Evolutionary conservation across 148 eudicot genomes (phyloP), one percentile per base, ranked within the genome.

Genomic region (Diospyros kaki): DNA sequence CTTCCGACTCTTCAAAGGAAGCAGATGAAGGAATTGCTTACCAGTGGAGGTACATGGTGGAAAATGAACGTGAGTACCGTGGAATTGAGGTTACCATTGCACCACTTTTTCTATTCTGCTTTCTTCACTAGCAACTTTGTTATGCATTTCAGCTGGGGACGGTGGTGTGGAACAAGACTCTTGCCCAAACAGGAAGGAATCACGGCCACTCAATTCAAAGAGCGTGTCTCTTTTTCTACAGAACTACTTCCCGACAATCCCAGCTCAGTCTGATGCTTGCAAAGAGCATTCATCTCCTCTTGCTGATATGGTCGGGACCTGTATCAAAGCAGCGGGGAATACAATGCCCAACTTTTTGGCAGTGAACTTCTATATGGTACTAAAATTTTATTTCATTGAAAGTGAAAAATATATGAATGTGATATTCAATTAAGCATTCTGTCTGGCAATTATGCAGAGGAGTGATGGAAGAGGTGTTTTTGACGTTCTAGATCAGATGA

Each of bases 21-120:
- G 89, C 84, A n/a, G 56, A 68, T 38, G 99, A 95, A 86, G 99
- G 99, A 72, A 81, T 95, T 64, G 99, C 99, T 74, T 93, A 93
- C 68, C 97, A 95, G 75, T 95, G 99, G 99, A 95, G 86, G 83
- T 93, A 95, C 85, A 88, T 95, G 91, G 86, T 89, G 73, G 99
- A 95, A 83, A 95, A 95, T 74, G 98, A 90, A 64, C 55, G 97
- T 95, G 83, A 88, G 96, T 81, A 42, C 64, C 63, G 6, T 39
- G 50, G 10, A 15, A 17, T 39, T 66, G 48, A 63, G 75, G 9
- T 61, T 56, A 18, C 11, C 46, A 50, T 45, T 72, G 55, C 62
- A 67, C 13, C 54, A 18, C 66, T 44, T 53, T 63, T 64, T 58
- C 52, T 38, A 15, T 5, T 56, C 39, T 54, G 15, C 53, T 2